Percentiles rank a stretch among this genome's conserved stretches.
These are phyloP conservation scores for Adenanthera pavonina DNA, from an alignment of 306 rosid species.

Conservation along the genomic window DNA sequence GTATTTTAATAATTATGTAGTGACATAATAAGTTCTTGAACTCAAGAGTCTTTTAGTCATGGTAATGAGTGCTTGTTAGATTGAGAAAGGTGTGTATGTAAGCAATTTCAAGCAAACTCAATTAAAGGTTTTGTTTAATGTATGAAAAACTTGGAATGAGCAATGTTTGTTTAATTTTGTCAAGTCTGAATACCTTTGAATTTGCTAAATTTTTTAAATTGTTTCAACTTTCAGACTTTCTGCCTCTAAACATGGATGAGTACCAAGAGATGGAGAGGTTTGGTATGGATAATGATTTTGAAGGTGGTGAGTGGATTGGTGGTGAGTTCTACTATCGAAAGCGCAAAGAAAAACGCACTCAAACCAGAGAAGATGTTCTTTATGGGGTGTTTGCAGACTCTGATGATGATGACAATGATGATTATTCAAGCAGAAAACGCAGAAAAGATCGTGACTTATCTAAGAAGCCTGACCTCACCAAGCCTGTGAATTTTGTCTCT, in stretches of 20 bases:
- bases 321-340: constrained; percentile 70
- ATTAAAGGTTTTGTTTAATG: not conserved
- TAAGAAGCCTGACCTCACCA: constrained; percentile 61
- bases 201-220: not conserved
- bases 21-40: not conserved
- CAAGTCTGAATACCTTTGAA: not conserved
- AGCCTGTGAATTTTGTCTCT: constrained; percentile 83
- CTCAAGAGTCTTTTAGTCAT: not conserved
- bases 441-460: constrained; percentile 55
- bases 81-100: not conserved
- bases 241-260: constrained; percentile 65
- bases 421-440: constrained; percentile 61
- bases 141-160: not conserved
- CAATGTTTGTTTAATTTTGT: not conserved
- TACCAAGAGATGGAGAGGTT: constrained; percentile 86
- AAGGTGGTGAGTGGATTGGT: constrained; percentile 69
- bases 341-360: constrained; percentile 73
- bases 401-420: constrained; percentile 55
- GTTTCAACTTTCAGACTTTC: not conserved
- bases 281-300: constrained; percentile 85
- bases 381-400: constrained; percentile 73
- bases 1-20: not conserved
- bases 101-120: not conserved
- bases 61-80: not conserved
- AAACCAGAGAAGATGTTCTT: constrained; percentile 78